Evolutionary conservation across 1,139 yeast genomes (phyloP).

Genomic region (Maudiozyma humilis): DNA sequence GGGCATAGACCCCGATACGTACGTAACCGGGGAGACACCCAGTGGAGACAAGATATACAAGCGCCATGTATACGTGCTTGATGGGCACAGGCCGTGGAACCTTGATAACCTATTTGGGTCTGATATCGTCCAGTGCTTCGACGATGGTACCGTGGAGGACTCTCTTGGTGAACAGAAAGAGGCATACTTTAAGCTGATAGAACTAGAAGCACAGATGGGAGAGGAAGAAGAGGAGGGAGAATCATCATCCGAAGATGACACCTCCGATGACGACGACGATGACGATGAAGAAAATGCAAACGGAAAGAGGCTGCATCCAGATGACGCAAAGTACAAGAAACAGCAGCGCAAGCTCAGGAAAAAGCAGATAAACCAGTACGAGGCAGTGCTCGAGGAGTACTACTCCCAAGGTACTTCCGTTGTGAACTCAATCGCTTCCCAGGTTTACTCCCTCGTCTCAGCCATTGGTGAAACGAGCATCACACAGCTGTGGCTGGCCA

Average conservation of each 20-base stretch:
- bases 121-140: slow-evolving; percentile 70
- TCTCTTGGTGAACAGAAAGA: slow-evolving; percentile 44
- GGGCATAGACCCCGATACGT: slow-evolving; percentile 52
- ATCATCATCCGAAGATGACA: slow-evolving; percentile 13
- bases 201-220: slow-evolving; percentile 36
- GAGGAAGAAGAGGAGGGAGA: slow-evolving; percentile 45
- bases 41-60: slow-evolving; percentile 25
- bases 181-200: slow-evolving; percentile 47
- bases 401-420: slow-evolving; percentile 78
- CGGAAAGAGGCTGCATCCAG: slow-evolving; percentile 14
- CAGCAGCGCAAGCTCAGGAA: slow-evolving; percentile 31
- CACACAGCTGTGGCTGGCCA: slow-evolving; percentile 75
- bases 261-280: slow-evolving; percentile 22
- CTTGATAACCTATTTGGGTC: slow-evolving; percentile 87
- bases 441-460: slow-evolving; percentile 71
- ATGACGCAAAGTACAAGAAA: slow-evolving; percentile 18
- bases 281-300: slow-evolving; percentile 29
- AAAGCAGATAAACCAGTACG: slow-evolving; percentile 38
- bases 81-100: slow-evolving; percentile 95
- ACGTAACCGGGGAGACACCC: slow-evolving; percentile 14
- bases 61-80: slow-evolving; percentile 67
- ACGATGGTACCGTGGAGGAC: slow-evolving; percentile 69
- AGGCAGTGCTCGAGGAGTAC: slow-evolving; percentile 54
- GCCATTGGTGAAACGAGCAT: slow-evolving; percentile 69
- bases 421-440: slow-evolving; percentile 67